phyloP scores from a whole-genome alignment of 2,329 filamentous ascomycete species.

The Pleurostoma richardsiae region DNA sequence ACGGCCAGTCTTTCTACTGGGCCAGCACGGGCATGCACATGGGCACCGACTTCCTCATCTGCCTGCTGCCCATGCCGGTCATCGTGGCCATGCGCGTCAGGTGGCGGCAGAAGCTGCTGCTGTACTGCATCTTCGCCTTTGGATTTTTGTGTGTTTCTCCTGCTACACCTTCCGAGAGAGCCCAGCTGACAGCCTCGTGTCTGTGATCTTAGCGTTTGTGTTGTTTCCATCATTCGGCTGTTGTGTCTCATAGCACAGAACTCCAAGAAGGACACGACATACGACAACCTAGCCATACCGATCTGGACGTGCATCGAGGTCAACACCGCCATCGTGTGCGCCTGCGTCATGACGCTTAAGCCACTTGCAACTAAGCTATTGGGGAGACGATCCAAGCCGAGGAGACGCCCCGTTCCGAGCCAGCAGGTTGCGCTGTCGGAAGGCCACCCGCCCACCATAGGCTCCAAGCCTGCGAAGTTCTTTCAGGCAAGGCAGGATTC shows the following conservation, averaged over 20 bases:
- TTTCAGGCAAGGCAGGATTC: neutral
- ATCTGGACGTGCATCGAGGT: slow-evolving; percentile 19
- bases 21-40: slow-evolving; percentile 16
- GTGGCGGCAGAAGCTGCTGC: slow-evolving; percentile 13
- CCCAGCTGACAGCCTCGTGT: slow-evolving; percentile 1
- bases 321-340: slow-evolving; percentile 20
- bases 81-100: slow-evolving; percentile 13
- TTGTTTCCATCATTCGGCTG: slow-evolving; percentile 17
- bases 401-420: neutral
- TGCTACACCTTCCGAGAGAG: neutral
- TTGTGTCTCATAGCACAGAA: slow-evolving; percentile 9
- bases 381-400: slow-evolving; percentile 1
- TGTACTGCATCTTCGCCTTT: slow-evolving; percentile 17
- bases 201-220: slow-evolving; percentile 12
- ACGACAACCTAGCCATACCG: slow-evolving; percentile 12
- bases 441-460: slow-evolving; percentile 5
- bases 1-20: slow-evolving; percentile 6
- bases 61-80: slow-evolving; percentile 17
- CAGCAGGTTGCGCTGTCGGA: neutral
- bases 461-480: slow-evolving; percentile 4
- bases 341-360: slow-evolving; percentile 19
- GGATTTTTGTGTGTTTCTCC: slow-evolving; percentile 14
- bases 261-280: slow-evolving; percentile 12
- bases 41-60: slow-evolving; percentile 17
- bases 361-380: slow-evolving; percentile 18